Base-by-base conservation (phyloP, 441 rosid species). In the Melianthus villosus region DNA sequence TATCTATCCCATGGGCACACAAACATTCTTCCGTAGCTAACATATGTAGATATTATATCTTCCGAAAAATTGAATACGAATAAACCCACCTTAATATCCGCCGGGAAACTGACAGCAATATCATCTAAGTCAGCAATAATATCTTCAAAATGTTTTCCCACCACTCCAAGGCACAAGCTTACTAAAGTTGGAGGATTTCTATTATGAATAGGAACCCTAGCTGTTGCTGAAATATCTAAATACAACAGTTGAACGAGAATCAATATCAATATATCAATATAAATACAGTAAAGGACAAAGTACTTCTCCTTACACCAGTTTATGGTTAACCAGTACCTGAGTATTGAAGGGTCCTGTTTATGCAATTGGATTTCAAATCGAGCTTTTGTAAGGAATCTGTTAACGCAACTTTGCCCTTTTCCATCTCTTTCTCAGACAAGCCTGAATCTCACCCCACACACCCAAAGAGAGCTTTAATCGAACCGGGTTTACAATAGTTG, bases 81-180 rank as follows among this genome's bases (percentile, higher is more conserved):
- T n/a, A n/a, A n/a, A n/a, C 22, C 17, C 13, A 82, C 97, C 94
- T 80, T 87, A 49, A 82, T 60, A 52, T 72, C 68, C 0, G 73
- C 51, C 3, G 97, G 97, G 39, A 87, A 64, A 36, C 59, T 44
- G 22, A 40, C 10, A 9, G 82, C 64, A 59, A 87, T 75, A 26
- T 73, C 84, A 40, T 47, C 53, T 63, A 87, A 59, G 34, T 82
- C 76, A 7, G 51, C 62, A 20, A 65, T 45, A 15, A 87, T 60
- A 20, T 80, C 94, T 54, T 87, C 93, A 54, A 87, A 66, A 70
- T 87, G 64, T 56, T 34, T 62, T 9, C 97, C 94, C 39, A 87
- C 51, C 62, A 82, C 74, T 20, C 82, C 94, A 16, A 87, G 75
- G 56, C 94, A 87, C 58, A 79, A 62, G 59, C 63, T 74, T 6